Conservation (phyloP, 768 basidiomycete species). For the Trametes meyenii region DNA sequence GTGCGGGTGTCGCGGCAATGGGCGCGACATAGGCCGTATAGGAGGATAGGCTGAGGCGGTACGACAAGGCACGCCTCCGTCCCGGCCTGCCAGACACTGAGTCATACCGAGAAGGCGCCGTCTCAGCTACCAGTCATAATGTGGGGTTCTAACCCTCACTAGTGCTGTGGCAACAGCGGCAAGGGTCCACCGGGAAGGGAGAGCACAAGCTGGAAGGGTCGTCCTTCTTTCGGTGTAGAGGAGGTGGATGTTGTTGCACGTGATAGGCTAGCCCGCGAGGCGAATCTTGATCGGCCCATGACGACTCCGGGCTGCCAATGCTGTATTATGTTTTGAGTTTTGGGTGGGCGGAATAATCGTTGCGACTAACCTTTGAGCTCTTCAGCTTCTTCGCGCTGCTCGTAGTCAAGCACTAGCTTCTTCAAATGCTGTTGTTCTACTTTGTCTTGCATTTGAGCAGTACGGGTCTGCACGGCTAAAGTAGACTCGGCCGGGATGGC, state of each 20-base stretch:
- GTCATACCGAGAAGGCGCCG: conserved; percentile 20
- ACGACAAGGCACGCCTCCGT: conserved; percentile 13
- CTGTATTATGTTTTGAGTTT: conserved; percentile 37
- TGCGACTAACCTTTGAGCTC: conserved; percentile 65
- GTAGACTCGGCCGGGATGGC: conserved; percentile 87
- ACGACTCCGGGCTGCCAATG: conserved; percentile 70
- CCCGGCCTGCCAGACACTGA: conserved; percentile 16
- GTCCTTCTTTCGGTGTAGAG: conserved; percentile 10
- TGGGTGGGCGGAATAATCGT: not conserved
- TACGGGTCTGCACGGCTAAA: conserved; percentile 86
- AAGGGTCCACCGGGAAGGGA: conserved; percentile 10
- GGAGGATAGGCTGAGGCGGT: not conserved
- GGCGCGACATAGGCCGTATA: not conserved
- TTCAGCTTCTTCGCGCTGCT: conserved; percentile 86
- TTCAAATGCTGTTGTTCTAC: conserved; percentile 98
- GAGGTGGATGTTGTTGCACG: not conserved
- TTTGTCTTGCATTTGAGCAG: conserved; percentile 91
- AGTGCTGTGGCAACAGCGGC: conserved; percentile 4
- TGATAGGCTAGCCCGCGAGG: conserved; percentile 57
- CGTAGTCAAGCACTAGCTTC: conserved; percentile 89
- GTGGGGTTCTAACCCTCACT: conserved; percentile 6
- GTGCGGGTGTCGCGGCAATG: not conserved
- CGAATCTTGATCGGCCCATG: conserved; percentile 76
- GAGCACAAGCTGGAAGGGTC: conserved; percentile 21
- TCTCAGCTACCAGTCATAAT: conserved; percentile 23